Conservation (phyloP, 345 rosid genomes). For the Eucalyptus tenuipes region DNA sequence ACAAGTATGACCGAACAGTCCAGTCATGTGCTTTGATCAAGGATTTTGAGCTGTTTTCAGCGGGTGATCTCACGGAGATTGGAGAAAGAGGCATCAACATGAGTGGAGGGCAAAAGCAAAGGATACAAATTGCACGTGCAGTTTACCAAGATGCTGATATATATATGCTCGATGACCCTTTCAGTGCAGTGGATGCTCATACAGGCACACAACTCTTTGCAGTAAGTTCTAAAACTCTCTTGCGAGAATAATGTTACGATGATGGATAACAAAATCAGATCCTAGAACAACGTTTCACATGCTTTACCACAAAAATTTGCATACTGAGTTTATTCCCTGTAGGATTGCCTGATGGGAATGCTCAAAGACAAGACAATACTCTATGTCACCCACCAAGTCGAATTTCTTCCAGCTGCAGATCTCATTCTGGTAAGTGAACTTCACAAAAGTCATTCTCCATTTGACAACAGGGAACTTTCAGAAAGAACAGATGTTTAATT, state of each 20-base stretch:
- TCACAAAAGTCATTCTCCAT: not conserved
- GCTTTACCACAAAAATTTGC: not conserved
- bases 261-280: not conserved
- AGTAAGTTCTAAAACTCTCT: constrained; percentile 12
- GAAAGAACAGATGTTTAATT: not conserved
- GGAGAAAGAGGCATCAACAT: constrained; percentile 96
- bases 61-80: constrained; percentile 86
- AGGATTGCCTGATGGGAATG: constrained; percentile 90
- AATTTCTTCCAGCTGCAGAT: constrained; percentile 95
- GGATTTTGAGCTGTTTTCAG: constrained; percentile 71
- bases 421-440: constrained; percentile 59
- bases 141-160: constrained; percentile 90
- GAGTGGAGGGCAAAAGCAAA: constrained; percentile 98
- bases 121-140: constrained; percentile 92
- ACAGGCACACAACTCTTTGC: constrained; percentile 83
- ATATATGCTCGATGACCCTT: constrained; percentile 86
- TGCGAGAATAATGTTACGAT: not conserved
- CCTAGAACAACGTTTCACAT: not conserved
- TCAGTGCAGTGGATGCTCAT: constrained; percentile 97
- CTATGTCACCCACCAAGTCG: constrained; percentile 94
- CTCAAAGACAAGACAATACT: constrained; percentile 65
- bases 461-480: not conserved
- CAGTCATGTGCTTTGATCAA: constrained; percentile 70
- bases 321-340: not conserved
- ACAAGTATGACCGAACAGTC: constrained; percentile 49